These are phyloP conservation scores for Sporobolomyces roseus DNA, from an alignment of 768 basidiomycete genomes.

Conservation along the genomic window DNA sequence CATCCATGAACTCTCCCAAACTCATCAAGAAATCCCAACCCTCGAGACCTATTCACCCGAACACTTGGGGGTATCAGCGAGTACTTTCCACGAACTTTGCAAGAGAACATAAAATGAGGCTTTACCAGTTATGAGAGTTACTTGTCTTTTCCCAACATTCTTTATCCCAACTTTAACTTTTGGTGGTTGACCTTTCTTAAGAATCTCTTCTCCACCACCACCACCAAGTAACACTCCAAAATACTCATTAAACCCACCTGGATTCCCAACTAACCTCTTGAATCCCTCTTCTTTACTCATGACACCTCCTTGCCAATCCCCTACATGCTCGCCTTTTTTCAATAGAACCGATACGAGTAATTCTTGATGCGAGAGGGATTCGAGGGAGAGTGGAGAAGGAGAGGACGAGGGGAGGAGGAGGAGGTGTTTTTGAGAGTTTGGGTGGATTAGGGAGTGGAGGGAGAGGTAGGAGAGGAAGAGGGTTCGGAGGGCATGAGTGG, in stretches of 20 bases:
- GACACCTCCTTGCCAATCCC: neutral
- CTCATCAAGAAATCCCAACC: constrained; percentile 19
- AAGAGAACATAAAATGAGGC: neutral
- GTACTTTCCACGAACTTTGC: too few species aligned
- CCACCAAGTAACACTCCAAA: neutral
- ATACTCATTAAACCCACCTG: constrained; percentile 10
- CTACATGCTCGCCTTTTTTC: constrained; percentile 23
- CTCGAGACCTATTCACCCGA: too few species aligned
- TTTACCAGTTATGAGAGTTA: constrained; percentile 32
- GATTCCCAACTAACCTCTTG: constrained; percentile 12
- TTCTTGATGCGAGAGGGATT: neutral
- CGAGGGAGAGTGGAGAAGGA: constrained; percentile 4
- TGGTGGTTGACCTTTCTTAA: constrained; percentile 34
- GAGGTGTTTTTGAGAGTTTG: constrained; percentile 20
- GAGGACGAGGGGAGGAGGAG: constrained; percentile 15
- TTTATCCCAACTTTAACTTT: constrained; percentile 29
- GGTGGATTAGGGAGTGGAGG: constrained; percentile 17
- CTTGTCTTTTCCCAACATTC: constrained; percentile 39
- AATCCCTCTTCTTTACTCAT: constrained; percentile 19
- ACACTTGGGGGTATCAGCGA: too few species aligned
- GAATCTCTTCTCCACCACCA: constrained; percentile 13
- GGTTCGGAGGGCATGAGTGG: constrained; percentile 3
- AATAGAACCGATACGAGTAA: constrained; percentile 7
- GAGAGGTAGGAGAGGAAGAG: constrained; percentile 23
- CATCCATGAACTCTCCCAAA: constrained; percentile 21